A percentile compares a stretch with the other conserved stretches of the same genome.
Evolutionary conservation across 768 basidiomycete genomes (phyloP).

Genomic region (Tricholoma hemisulphureum): DNA sequence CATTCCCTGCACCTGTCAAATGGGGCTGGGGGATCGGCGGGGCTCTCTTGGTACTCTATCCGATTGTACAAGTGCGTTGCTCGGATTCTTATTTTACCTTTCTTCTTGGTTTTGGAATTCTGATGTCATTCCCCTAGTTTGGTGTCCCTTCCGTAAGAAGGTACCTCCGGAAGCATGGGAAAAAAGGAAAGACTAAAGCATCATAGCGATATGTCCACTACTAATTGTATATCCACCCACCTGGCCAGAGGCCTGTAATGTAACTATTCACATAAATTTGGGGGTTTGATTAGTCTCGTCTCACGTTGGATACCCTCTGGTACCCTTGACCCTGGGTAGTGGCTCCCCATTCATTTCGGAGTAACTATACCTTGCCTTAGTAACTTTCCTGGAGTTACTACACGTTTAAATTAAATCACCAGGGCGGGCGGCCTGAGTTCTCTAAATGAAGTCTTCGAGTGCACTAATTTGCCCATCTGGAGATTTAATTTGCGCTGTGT

Average conservation of each 20-base stretch:
- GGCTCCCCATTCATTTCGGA: neutral
- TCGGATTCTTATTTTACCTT: neutral
- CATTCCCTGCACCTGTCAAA: slow-evolving; percentile 61
- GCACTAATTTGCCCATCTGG: neutral
- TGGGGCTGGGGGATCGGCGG: slow-evolving; percentile 66
- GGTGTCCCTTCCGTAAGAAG: slow-evolving; percentile 58
- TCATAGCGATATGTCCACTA: slow-evolving; percentile 18
- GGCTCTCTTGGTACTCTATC: slow-evolving; percentile 65
- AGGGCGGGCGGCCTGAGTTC: neutral
- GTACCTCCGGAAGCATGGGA: slow-evolving; percentile 47
- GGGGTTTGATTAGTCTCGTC: neutral
- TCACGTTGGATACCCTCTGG: neutral
- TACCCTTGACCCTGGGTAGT: neutral
- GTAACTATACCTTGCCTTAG: neutral
- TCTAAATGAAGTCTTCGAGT: neutral
- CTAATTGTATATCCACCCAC: neutral
- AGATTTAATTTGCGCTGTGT: neutral
- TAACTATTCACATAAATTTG: neutral
- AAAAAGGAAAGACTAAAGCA: slow-evolving; percentile 33
- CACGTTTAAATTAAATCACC: neutral
- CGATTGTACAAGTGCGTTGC: slow-evolving; percentile 57
- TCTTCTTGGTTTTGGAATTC: neutral
- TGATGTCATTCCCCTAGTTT: slow-evolving; percentile 45
- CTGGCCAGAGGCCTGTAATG: neutral
- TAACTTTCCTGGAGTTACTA: neutral